Evolutionary conservation across 345 rosid genomes (phyloP).

Genomic region (Moricandia arvensis): DNA sequence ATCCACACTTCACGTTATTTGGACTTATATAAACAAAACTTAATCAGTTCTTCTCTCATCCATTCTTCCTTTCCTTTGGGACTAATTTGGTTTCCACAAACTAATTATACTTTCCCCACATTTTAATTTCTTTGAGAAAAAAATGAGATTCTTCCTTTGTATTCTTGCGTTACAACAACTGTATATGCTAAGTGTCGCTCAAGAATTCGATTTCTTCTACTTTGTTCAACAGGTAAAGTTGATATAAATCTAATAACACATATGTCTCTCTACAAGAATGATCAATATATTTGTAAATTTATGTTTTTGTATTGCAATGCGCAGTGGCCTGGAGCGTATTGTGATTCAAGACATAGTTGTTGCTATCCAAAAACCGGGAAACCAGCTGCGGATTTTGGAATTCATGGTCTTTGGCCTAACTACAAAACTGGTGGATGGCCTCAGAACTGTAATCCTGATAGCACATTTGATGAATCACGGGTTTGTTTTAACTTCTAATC

Average conservation of each 20-base stretch:
- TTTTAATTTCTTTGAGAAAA: background rate
- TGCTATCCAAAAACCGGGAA: too few relatives aligned
- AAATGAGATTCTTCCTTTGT: constrained; percentile 45
- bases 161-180: constrained; percentile 43
- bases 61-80: constrained; percentile 5
- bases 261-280: background rate
- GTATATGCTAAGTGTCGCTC: constrained; percentile 43
- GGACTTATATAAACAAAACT: constrained; percentile 18
- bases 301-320: too few relatives aligned
- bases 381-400: too few relatives aligned
- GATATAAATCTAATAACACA: background rate
- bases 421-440: too few relatives aligned
- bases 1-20: constrained; percentile 24
- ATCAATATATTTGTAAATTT: background rate
- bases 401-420: too few relatives aligned
- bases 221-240: constrained; percentile 83
- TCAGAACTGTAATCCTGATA: too few relatives aligned
- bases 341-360: too few relatives aligned
- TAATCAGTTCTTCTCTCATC: too few relatives aligned
- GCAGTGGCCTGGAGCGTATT: too few relatives aligned
- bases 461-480: too few relatives aligned
- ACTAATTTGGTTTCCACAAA: background rate
- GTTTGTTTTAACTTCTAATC: too few relatives aligned
- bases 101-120: background rate
- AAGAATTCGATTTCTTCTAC: constrained; percentile 93